Conservation (phyloP, 768 basidiomycete genomes). For the Lentinula edodes region DNA sequence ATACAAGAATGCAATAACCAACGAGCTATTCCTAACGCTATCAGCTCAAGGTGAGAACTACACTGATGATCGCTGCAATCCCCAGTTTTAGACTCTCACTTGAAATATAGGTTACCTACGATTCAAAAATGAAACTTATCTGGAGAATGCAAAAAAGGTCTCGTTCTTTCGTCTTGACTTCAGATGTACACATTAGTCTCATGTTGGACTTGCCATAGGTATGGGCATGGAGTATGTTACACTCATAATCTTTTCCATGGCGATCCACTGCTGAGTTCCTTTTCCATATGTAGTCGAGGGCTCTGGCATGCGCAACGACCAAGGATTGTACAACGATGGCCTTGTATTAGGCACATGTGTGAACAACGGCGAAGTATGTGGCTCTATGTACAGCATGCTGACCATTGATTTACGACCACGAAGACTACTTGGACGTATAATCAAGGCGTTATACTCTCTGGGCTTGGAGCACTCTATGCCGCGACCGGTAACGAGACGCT, state of each 20-base stretch:
- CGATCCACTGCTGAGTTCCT: not conserved
- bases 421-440: constrained; percentile 60
- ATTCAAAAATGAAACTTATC: constrained; percentile 29
- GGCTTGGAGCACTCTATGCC: constrained; percentile 39
- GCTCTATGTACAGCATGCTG: not conserved
- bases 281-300: constrained; percentile 10
- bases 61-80: not conserved
- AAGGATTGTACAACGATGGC: constrained; percentile 21
- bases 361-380: constrained; percentile 22
- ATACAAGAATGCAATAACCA: constrained; percentile 59
- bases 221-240: constrained; percentile 31
- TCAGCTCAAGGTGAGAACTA: constrained; percentile 26
- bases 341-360: constrained; percentile 12
- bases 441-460: constrained; percentile 54
- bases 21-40: constrained; percentile 47
- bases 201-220: constrained; percentile 7
- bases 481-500: constrained; percentile 33
- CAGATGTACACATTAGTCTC: not conserved
- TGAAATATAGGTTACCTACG: constrained; percentile 33
- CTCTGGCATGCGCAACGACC: constrained; percentile 21
- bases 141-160: constrained; percentile 44
- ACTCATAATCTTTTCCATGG: not conserved
- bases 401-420: not conserved
- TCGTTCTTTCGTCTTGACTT: constrained; percentile 9
- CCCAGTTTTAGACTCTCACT: not conserved